These are phyloP conservation scores for Ceriops tagal DNA, from an alignment of 345 rosid species.

Conservation along the genomic window DNA sequence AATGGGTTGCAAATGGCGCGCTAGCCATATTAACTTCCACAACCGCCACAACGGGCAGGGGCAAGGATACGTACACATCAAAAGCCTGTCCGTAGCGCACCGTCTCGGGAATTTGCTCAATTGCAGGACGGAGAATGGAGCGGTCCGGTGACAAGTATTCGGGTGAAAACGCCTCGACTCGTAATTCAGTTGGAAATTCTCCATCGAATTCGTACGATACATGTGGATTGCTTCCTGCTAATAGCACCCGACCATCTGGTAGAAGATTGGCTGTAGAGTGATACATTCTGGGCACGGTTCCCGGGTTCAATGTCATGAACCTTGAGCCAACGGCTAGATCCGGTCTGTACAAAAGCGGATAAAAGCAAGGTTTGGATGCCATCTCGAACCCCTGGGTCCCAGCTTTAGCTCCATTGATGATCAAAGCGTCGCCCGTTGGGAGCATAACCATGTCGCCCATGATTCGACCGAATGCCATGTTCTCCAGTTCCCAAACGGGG, in stretches of 20 bases:
- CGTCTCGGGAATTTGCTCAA: slow-evolving; percentile 26
- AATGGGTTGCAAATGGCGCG: slow-evolving; percentile 83
- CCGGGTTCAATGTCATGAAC: slow-evolving; percentile 54
- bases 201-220: slow-evolving; percentile 55
- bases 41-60: slow-evolving; percentile 69
- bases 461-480: slow-evolving; percentile 81
- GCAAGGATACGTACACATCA: slow-evolving; percentile 44
- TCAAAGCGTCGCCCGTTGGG: slow-evolving; percentile 67
- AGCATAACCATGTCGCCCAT: slow-evolving; percentile 94
- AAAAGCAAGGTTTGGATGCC: slow-evolving; percentile 50
- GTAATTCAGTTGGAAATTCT: slow-evolving; percentile 69
- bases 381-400: slow-evolving; percentile 40
- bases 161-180: slow-evolving; percentile 85
- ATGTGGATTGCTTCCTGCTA: slow-evolving; percentile 94
- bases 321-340: slow-evolving; percentile 34
- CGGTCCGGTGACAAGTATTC: slow-evolving; percentile 75
- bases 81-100: slow-evolving; percentile 26
- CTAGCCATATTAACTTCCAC: slow-evolving; percentile 34
- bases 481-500: slow-evolving; percentile 51
- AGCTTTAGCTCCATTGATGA: slow-evolving; percentile 86
- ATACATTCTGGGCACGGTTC: slow-evolving; percentile 76
- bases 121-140: slow-evolving; percentile 59
- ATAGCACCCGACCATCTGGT: slow-evolving; percentile 71
- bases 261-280: slow-evolving; percentile 87
- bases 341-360: slow-evolving; percentile 65